phyloP scores from a whole-genome alignment of 768 basidiomycete genomes.

The Lentinula detonsa region DNA sequence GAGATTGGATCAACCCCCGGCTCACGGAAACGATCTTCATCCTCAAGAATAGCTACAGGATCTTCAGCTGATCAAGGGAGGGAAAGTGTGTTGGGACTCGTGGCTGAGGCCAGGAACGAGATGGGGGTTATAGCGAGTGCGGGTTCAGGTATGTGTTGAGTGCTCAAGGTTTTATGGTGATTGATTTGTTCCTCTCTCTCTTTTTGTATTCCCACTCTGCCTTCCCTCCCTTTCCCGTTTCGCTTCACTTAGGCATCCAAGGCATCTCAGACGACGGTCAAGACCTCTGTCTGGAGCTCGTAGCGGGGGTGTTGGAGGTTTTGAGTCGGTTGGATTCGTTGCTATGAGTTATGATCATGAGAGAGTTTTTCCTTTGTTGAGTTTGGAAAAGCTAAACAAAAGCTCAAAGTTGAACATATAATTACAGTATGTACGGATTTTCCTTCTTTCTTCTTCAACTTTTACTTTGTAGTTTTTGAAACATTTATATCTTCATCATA shows the following conservation, averaged over 20 bases:
- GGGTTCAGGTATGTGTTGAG: neutral
- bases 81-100: conserved; percentile 67
- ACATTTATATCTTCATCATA: no score
- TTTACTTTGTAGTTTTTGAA: no score
- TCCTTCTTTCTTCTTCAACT: no score
- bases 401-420: no score
- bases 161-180: neutral
- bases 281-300: conserved; percentile 84
- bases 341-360: conserved; percentile 43
- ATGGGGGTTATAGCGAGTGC: conserved; percentile 25
- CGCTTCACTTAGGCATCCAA: neutral
- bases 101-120: conserved; percentile 72
- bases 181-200: neutral
- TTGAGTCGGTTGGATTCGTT: conserved; percentile 88
- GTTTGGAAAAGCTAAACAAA: no score
- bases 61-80: conserved; percentile 39
- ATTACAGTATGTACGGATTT: no score
- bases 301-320: conserved; percentile 91
- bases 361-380: no score
- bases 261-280: conserved; percentile 31
- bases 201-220: neutral
- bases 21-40: conserved; percentile 29
- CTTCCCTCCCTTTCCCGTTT: neutral
- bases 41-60: conserved; percentile 50
- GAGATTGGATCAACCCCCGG: conserved; percentile 12